Percentiles rank a stretch among this genome's conserved stretches.
These are phyloP conservation scores for Fraxinus sp. DNA, from an alignment of 305 asterid species.

Conservation along the genomic window DNA sequence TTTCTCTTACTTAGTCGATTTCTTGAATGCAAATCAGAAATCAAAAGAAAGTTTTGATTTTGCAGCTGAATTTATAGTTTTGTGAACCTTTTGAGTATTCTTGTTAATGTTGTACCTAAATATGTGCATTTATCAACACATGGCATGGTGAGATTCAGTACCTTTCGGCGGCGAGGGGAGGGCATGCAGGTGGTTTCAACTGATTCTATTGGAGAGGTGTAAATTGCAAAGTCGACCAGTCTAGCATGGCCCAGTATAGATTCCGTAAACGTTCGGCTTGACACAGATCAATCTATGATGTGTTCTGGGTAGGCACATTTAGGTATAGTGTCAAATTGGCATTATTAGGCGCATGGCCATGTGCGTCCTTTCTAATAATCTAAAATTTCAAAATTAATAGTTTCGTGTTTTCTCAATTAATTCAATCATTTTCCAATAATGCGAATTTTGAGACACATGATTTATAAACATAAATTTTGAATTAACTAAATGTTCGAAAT, in stretches of 20 bases:
- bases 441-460: neutral
- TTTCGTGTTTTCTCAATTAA: neutral
- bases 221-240: no score
- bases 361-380: neutral
- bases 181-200: neutral
- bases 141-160: slow-evolving; percentile 16
- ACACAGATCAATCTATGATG: neutral
- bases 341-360: neutral
- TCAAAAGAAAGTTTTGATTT: neutral
- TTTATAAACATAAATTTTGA: neutral
- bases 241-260: neutral
- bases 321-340: neutral
- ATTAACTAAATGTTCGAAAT: neutral
- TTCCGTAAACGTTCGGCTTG: neutral
- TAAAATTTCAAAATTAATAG: neutral
- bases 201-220: neutral
- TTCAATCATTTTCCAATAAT: neutral
- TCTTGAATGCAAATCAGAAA: neutral
- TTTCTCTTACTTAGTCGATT: slow-evolving; percentile 15
- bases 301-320: neutral
- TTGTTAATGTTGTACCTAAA: slow-evolving; percentile 14
- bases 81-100: neutral
- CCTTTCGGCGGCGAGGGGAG: neutral
- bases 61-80: slow-evolving; percentile 28
- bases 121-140: slow-evolving; percentile 30